Conservation (phyloP, 108 stramenopile species). For the Stephanodiscus triporus region DNA sequence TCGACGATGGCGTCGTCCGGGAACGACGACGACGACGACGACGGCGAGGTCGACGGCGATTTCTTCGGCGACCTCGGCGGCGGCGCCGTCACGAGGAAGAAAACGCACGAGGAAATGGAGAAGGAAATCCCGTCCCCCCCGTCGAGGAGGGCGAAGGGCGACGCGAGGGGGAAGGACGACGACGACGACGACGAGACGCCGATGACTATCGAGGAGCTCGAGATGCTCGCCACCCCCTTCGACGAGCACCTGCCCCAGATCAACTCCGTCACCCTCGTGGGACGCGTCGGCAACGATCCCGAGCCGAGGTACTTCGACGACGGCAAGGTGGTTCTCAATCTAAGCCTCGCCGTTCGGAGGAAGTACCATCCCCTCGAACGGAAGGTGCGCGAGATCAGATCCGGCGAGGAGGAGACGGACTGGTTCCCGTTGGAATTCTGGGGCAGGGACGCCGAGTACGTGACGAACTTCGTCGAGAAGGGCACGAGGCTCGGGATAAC, state of each 20-base stretch:
- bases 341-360: conserved; percentile 77
- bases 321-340: conserved; percentile 87
- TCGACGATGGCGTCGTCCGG: neutral
- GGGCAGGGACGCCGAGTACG: conserved; percentile 90
- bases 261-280: conserved; percentile 83
- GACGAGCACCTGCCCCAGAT: conserved; percentile 78
- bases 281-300: conserved; percentile 83
- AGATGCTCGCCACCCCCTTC: conserved; percentile 56
- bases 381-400: conserved; percentile 56
- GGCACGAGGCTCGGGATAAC: conserved; percentile 73
- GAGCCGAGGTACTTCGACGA: conserved; percentile 88
- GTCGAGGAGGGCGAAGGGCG: neutral
- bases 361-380: conserved; percentile 89
- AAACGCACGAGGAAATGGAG: too few relatives aligned
- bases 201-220: conserved; percentile 40
- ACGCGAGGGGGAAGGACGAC: conserved; percentile 15
- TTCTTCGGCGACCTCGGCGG: neutral
- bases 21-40: neutral
- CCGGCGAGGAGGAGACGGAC: conserved; percentile 90
- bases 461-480: conserved; percentile 72
- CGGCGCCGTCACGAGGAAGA: too few relatives aligned
- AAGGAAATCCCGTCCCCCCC: too few relatives aligned
- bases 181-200: conserved; percentile 27
- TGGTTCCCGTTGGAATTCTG: conserved; percentile 93
- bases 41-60: neutral